These are phyloP conservation scores for Zelonia costaricensis DNA, from an alignment of 208 protist genomes.

Conservation along the genomic window DNA sequence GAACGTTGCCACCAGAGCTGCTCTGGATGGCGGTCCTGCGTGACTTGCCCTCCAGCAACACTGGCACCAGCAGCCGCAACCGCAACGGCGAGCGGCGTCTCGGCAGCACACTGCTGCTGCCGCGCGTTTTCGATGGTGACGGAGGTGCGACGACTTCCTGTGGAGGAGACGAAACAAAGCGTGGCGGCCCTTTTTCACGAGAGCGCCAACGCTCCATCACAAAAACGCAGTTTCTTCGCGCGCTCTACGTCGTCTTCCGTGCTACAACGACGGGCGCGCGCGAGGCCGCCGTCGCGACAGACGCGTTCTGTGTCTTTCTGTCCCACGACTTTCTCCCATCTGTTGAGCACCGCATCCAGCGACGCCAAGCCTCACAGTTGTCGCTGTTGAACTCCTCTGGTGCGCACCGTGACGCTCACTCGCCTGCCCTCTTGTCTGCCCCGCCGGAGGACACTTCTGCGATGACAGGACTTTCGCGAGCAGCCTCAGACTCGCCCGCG, in stretches of 20 bases:
- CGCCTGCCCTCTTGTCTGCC: neutral
- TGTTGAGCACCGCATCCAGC: slow-evolving; percentile 15
- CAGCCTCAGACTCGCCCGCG: neutral
- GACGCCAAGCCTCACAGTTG: neutral
- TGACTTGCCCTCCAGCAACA: slow-evolving; percentile 22
- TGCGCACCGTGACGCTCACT: neutral
- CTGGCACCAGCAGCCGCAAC: no score
- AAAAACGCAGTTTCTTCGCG: slow-evolving; percentile 13
- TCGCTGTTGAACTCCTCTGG: neutral
- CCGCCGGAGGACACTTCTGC: no score
- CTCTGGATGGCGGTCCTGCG: slow-evolving; percentile 70
- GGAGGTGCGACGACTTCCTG: neutral
- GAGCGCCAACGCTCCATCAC: slow-evolving; percentile 23
- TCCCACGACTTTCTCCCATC: slow-evolving; percentile 27
- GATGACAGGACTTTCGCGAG: no score
- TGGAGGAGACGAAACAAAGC: no score
- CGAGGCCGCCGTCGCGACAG: neutral
- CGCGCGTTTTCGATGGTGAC: slow-evolving; percentile 10
- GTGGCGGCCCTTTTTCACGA: slow-evolving; percentile 37
- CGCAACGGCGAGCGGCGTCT: neutral
- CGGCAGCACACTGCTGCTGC: slow-evolving; percentile 14
- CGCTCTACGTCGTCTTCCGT: slow-evolving; percentile 12
- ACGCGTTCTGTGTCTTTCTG: slow-evolving; percentile 7
- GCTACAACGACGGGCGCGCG: neutral
- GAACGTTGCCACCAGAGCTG: slow-evolving; percentile 44